Evolutionary conservation across 2,329 filamentous ascomycete species (phyloP).

Genomic region (Paecilomyces dactylethromorphus): DNA sequence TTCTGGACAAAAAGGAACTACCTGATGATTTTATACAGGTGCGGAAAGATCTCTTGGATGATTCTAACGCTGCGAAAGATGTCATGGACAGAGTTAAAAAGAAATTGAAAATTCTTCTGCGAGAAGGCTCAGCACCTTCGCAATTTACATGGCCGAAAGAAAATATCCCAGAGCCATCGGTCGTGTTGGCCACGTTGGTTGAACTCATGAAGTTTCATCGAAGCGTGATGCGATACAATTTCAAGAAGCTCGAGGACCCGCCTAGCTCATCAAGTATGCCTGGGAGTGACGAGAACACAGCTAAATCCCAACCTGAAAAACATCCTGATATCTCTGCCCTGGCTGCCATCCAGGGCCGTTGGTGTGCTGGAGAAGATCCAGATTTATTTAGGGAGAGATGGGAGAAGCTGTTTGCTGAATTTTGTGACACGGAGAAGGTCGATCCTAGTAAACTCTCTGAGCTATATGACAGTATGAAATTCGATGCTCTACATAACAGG

Average conservation of each 20-base stretch:
- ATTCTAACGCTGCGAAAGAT: conserved; percentile 97
- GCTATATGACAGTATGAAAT: conserved; percentile 99
- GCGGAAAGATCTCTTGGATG: conserved; percentile 89
- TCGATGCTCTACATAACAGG: conserved; percentile 92
- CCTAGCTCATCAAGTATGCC: conserved; percentile 52
- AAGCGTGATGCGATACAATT: conserved; percentile 91
- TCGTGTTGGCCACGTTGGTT: conserved; percentile 86
- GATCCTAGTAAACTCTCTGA: conserved; percentile 98
- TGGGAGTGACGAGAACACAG: conserved; percentile 8
- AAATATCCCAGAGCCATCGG: conserved; percentile 87
- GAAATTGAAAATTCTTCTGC: conserved; percentile 87
- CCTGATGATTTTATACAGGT: conserved; percentile 81
- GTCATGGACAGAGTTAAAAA: conserved; percentile 99
- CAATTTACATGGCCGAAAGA: conserved; percentile 96
- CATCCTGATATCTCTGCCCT: conserved; percentile 45
- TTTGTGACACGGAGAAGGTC: conserved; percentile 94
- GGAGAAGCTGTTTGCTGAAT: conserved; percentile 97
- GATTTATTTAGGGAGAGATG: conserved; percentile 93
- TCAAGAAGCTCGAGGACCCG: conserved; percentile 64
- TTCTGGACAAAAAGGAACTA: conserved; percentile 79
- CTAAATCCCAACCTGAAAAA: conserved; percentile 5
- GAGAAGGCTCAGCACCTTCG: conserved; percentile 86
- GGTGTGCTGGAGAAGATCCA: conserved; percentile 94
- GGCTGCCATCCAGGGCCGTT: conserved; percentile 73
- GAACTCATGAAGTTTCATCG: conserved; percentile 98